Percentiles rank a stretch among this genome's conserved stretches.
Conservation (phyloP, 768 basidiomycete species). For the Clavulina sp. region DNA sequence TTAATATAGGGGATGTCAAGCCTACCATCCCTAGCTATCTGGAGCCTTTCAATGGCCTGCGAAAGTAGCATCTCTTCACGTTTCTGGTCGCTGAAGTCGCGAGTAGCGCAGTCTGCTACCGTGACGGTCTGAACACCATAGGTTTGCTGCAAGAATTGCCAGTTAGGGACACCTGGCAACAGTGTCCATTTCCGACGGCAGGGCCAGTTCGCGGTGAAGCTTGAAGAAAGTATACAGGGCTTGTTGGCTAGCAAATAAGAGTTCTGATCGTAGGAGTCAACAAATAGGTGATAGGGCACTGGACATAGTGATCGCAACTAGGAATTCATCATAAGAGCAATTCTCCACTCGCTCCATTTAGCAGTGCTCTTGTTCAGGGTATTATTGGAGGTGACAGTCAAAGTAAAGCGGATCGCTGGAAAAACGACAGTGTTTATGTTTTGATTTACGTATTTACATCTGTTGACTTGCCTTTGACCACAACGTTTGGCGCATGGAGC, state of each 20-base stretch:
- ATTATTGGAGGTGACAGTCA: no score
- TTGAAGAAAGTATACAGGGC: neutral
- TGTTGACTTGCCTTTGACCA: no score
- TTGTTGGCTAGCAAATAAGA: neutral
- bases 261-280: neutral
- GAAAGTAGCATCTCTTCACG: neutral
- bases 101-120: neutral
- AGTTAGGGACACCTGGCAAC: neutral
- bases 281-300: no score
- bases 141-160: neutral
- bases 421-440: no score
- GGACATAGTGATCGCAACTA: no score
- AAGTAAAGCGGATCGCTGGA: no score
- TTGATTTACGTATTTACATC: no score
- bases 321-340: no score
- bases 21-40: neutral
- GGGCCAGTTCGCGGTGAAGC: neutral
- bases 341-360: no score
- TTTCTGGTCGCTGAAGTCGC: conserved; percentile 1
- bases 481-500: no score
- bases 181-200: neutral
- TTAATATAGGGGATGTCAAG: neutral
- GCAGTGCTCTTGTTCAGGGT: no score
- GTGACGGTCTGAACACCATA: neutral
- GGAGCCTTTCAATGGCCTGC: neutral